Percentiles rank a stretch among this genome's conserved stretches.
Conservation (phyloP, 192 early-diverging fungal genomes). For the Coemansia sp. region DNA sequence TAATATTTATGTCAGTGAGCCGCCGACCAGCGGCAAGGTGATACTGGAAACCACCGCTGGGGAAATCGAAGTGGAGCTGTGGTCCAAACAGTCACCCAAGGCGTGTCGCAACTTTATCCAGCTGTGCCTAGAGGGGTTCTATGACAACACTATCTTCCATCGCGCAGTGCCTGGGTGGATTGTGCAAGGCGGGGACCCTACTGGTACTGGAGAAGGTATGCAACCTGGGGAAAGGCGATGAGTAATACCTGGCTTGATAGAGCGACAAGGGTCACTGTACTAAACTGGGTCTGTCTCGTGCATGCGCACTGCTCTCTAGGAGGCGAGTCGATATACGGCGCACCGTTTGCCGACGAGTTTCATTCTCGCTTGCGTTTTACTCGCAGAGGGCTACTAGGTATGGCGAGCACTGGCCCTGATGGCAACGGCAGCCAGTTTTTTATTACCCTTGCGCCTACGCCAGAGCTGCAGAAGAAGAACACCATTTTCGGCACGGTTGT, state of each 20-base stretch:
- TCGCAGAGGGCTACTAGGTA: conserved; percentile 81
- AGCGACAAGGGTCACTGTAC: background rate
- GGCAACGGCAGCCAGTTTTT: conserved; percentile 93
- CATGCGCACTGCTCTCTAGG: conserved; percentile 46
- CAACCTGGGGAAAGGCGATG: background rate
- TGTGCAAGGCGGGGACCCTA: conserved; percentile 93
- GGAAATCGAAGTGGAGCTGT: conserved; percentile 88
- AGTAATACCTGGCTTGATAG: background rate
- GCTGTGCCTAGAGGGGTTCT: conserved; percentile 87
- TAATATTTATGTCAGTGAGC: conserved; percentile 48
- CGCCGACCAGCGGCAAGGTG: conserved; percentile 66
- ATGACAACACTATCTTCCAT: conserved; percentile 87
- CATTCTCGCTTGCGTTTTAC: conserved; percentile 89
- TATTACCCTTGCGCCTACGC: conserved; percentile 81
- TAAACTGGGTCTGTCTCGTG: background rate
- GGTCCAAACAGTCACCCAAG: conserved; percentile 91
- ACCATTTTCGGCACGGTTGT: conserved; percentile 92
- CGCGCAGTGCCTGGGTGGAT: conserved; percentile 87
- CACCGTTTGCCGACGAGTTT: conserved; percentile 87
- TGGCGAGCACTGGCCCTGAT: conserved; percentile 82
- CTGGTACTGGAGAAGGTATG: conserved; percentile 67
- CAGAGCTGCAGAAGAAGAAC: conserved; percentile 83
- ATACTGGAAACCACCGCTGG: conserved; percentile 82
- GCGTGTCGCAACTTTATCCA: conserved; percentile 96
- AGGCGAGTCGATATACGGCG: conserved; percentile 83